Evolutionary conservation across 23 red algal genomes (phyloP), one percentile per base, ranked within the genome.

Genomic region (Gracilariopsis chorda): DNA sequence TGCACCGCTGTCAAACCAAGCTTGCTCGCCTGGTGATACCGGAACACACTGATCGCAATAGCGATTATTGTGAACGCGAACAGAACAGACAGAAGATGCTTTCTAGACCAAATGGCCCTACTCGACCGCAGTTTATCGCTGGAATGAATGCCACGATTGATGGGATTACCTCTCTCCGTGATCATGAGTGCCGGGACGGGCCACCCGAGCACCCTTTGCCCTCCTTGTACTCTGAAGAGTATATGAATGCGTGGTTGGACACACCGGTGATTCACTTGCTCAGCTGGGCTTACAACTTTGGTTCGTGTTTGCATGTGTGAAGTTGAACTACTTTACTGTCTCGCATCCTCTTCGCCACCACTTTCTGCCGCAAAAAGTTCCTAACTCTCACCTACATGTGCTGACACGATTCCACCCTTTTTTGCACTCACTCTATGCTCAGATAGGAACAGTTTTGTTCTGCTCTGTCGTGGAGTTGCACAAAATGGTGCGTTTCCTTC

Each of bases 111-210:
- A 46, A 2, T 3, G 67, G 67, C 6, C 1, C 39, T 8, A 45
- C 4, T 1, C 39, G 67, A 9, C 20, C n/a, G 7, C 6, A 23
- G 8, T 73, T 73, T 24, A 46, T 73, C 1, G 67, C 39, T 0
- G 67, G 67, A 73, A 46, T 73, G 67, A 73, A 73, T 13, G 37
- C 67, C 20, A 73, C 67, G 0, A 44, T 73, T 46, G 17, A 73
- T 3, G 67, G 67, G 0, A 1, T 73, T 7, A 25, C 4, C 7
- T 46, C 24, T 12, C 37, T 73, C 1, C 67, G 67, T 0, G 67
- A 73, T 46, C 5, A 73, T 17, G 67, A 73, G n/a, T 73, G 67
- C 20, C 67, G 67, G 20, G 4, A 27, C 6, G 7, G 29, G 21
- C n/a, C 21, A n/a, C 29, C 55, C 29, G 6, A 5, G 16, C 5